phyloP scores from a whole-genome alignment of 2,329 filamentous ascomycete species.

The Xylaria sp. region DNA sequence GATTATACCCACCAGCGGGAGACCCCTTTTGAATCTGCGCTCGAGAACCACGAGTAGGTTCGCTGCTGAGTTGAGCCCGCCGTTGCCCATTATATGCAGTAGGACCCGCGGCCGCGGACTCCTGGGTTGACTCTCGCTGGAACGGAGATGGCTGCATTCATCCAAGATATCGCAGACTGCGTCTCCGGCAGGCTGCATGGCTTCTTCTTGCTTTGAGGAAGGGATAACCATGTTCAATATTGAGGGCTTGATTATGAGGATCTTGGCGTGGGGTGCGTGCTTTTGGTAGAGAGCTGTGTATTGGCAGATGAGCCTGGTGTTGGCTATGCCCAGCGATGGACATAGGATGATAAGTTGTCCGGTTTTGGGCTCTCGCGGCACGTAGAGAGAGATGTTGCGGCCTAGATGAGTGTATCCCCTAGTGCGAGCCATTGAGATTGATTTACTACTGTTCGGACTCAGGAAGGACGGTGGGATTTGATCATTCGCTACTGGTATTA shows the following conservation, averaged over 20 bases:
- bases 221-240: background rate
- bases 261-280: background rate
- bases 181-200: background rate
- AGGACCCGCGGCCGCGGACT: background rate
- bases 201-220: background rate
- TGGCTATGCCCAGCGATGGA: background rate
- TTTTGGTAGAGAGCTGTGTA: background rate
- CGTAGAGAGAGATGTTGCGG: background rate
- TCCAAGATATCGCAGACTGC: background rate
- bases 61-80: background rate
- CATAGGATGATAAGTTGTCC: background rate
- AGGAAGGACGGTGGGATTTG: too few relatives aligned
- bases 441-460: background rate
- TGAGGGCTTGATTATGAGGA: background rate
- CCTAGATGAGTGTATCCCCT: background rate
- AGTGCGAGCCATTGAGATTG: background rate
- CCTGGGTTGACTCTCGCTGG: too few relatives aligned
- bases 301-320: background rate
- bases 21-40: background rate
- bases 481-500: too few relatives aligned
- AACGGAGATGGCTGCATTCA: background rate
- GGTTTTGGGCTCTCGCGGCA: background rate
- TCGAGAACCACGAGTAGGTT: background rate
- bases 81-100: background rate
- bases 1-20: background rate